A percentile compares a stretch with the other conserved stretches of the same genome.
Conservation (phyloP, 1,284 basidiomycete genomes). For the Mycena sp. region DNA sequence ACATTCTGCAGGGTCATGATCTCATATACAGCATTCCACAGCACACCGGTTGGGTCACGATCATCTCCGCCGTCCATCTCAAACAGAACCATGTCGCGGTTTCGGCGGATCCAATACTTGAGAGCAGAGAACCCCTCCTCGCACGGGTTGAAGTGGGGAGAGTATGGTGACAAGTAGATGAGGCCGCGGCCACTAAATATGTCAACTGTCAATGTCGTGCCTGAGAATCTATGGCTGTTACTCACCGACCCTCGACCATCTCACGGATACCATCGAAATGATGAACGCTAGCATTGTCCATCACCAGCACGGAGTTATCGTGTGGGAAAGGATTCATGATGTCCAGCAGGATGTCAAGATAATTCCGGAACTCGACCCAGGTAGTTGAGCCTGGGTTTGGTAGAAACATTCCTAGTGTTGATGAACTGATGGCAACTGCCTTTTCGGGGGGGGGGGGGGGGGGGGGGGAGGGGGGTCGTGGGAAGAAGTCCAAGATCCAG, state of each 20-base stretch:
- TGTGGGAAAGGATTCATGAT: conserved; percentile 29
- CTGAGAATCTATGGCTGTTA: background rate
- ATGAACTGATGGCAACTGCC: too few species aligned
- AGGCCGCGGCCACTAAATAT: conserved; percentile 5
- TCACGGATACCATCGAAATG: conserved; percentile 28
- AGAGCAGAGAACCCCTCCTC: conserved; percentile 28
- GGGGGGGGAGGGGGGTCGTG: too few species aligned
- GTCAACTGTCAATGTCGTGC: background rate
- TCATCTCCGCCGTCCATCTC: background rate
- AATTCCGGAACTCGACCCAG: conserved; percentile 20
- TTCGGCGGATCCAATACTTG: conserved; percentile 25
- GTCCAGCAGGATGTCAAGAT: conserved; percentile 24
- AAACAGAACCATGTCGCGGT: conserved; percentile 4
- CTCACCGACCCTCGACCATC: conserved; percentile 22
- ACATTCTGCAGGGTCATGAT: conserved; percentile 22
- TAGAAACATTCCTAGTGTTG: too few species aligned
- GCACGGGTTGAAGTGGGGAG: conserved; percentile 31
- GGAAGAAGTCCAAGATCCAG: too few species aligned
- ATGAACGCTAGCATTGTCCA: conserved; percentile 29
- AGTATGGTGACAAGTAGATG: conserved; percentile 33
- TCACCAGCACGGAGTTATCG: conserved; percentile 27
- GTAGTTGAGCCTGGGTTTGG: too few species aligned
- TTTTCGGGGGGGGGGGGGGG: too few species aligned
- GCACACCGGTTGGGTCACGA: background rate
- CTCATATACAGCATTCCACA: conserved; percentile 16